These are phyloP conservation scores for Penicillium samsonianum DNA, from an alignment of 495 filamentous ascomycete species.

Conservation along the genomic window DNA sequence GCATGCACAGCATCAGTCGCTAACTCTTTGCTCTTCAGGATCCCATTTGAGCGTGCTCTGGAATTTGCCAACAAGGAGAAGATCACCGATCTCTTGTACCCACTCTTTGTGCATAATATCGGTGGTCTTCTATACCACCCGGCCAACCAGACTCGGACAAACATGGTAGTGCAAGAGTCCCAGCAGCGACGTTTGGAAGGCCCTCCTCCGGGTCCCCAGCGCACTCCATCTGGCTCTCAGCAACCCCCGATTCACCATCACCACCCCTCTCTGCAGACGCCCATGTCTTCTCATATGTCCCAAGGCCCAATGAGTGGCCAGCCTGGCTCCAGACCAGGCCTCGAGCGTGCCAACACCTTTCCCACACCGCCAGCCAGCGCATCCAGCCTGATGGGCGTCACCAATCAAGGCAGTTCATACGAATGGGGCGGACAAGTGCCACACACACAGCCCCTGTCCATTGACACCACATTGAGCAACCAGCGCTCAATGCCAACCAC, in stretches of 20 bases:
- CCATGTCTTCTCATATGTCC: conserved; percentile 63
- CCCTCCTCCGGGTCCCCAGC: conserved; percentile 29
- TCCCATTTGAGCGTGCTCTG: conserved; percentile 92
- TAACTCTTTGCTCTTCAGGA: conserved; percentile 56
- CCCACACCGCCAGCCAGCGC: conserved; percentile 93
- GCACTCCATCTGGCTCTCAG: conserved; percentile 57
- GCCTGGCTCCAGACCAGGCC: conserved; percentile 64
- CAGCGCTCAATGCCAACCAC: conserved; percentile 90
- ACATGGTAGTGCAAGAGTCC: conserved; percentile 83
- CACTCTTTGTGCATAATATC: conserved; percentile 97
- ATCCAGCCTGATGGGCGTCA: conserved; percentile 83
- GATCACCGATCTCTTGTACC: conserved; percentile 93
- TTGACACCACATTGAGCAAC: conserved; percentile 80
- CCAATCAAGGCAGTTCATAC: conserved; percentile 69
- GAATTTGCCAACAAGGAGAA: conserved; percentile 99
- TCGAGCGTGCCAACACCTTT: conserved; percentile 86
- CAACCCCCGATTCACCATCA: conserved; percentile 72
- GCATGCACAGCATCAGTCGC: not conserved
- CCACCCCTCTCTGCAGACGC: conserved; percentile 69
- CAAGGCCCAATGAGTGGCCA: conserved; percentile 78
- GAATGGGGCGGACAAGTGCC: conserved; percentile 73
- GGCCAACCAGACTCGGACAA: conserved; percentile 78
- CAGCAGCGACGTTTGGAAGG: conserved; percentile 67
- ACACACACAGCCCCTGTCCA: conserved; percentile 71
- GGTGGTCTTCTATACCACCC: conserved; percentile 92